A percentile compares a stretch with the other conserved stretches of the same genome.
Conservation (phyloP, 176 grass and related monocot genomes). For the bread wheat (Triticum aestivum) region IWGSC_CS_RefSeq_v2.1 NC_057798.1:777270355-777270854, state of each 20-base stretch:
- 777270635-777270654: constrained; percentile 34
- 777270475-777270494: constrained; percentile 18
- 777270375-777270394: constrained; percentile 43
- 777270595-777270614: constrained; percentile 34
- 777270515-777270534: constrained; percentile 26
- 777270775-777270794: neutral
- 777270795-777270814: neutral
- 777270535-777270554: constrained; percentile 46
- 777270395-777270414: constrained; percentile 34
- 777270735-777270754: neutral
- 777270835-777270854: neutral
- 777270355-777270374: constrained; percentile 24
- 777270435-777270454: neutral
- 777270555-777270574: constrained; percentile 25
- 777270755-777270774: neutral
- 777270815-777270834: neutral
- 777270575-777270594: constrained; percentile 34
- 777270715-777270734: neutral
- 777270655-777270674: constrained; percentile 12
- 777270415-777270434: constrained; percentile 35
- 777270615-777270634: constrained; percentile 30
- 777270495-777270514: constrained; percentile 42
- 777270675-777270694: constrained; percentile 9
- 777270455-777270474: neutral
- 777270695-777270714: neutral